Evolutionary conservation across 2,329 filamentous ascomycete genomes (phyloP).

Genomic region (Cladosporium sp.): DNA sequence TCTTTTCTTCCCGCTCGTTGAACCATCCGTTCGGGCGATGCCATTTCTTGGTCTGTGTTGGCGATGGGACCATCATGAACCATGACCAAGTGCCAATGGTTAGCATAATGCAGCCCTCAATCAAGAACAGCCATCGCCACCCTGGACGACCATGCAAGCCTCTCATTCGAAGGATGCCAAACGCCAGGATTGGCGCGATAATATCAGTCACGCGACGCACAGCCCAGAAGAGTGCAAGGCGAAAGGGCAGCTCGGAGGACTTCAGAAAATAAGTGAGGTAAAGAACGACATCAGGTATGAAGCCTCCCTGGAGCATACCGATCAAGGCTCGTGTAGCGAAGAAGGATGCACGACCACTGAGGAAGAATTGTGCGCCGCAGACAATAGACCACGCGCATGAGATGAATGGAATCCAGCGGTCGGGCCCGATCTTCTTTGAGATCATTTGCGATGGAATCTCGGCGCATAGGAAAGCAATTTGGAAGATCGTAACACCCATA

Average conservation of each 20-base stretch:
- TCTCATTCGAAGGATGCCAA: conserved; percentile 26
- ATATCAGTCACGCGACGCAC: conserved; percentile 31
- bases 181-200: conserved; percentile 26
- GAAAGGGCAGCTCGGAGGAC: conserved; percentile 39
- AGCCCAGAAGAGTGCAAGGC: conserved; percentile 30
- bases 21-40: conserved; percentile 65
- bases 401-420: conserved; percentile 52
- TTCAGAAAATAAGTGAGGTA: conserved; percentile 76
- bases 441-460: conserved; percentile 36
- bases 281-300: conserved; percentile 61
- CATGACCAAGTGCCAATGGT: conserved; percentile 26
- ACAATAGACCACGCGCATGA: conserved; percentile 57
- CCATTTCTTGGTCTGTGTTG: conserved; percentile 57
- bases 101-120: conserved; percentile 29
- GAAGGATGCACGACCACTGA: conserved; percentile 45
- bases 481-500: conserved; percentile 58
- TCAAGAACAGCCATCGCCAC: conserved; percentile 33
- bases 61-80: conserved; percentile 44
- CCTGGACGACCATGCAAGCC: conserved; percentile 21
- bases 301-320: conserved; percentile 39
- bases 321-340: conserved; percentile 41
- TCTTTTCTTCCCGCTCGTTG: conserved; percentile 62
- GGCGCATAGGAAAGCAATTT: conserved; percentile 68
- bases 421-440: conserved; percentile 43
- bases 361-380: conserved; percentile 53